Conservation (phyloP, 208 protist species). For the Crithidia acanthocephali region DNA sequence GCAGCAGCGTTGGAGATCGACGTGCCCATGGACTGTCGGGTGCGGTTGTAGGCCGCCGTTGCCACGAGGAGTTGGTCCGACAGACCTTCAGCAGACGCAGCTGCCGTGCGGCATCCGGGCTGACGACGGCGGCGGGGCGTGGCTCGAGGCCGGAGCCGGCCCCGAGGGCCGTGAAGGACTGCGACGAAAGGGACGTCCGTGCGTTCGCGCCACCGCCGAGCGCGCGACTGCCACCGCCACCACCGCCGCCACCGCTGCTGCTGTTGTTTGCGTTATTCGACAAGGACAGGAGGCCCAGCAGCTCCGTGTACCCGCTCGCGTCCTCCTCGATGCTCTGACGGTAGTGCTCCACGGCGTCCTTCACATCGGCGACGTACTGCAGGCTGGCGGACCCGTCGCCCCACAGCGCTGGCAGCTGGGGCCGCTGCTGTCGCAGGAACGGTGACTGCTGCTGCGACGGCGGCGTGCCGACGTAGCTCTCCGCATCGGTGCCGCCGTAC, state of each 20-base stretch:
- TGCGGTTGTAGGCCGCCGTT: conserved; percentile 32
- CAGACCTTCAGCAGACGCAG: conserved; percentile 23
- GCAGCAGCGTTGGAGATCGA: neutral
- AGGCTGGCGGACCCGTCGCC: conserved; percentile 41
- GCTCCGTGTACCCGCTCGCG: conserved; percentile 35
- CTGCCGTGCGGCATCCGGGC: conserved; percentile 29
- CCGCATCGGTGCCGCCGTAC: conserved; percentile 6
- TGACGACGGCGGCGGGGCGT: conserved; percentile 6
- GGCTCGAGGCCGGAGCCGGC: neutral
- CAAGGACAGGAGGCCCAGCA: conserved; percentile 29
- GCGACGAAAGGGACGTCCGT: conserved; percentile 8
- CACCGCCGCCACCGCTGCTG: neutral
- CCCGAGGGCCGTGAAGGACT: neutral
- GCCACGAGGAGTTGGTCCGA: conserved; percentile 30
- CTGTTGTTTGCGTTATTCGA: neutral
- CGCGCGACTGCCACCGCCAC: neutral
- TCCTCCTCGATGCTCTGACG: conserved; percentile 34
- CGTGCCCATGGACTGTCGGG: conserved; percentile 12
- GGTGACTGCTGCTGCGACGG: conserved; percentile 14
- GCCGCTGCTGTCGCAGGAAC: conserved; percentile 7
- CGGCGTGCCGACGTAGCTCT: conserved; percentile 17
- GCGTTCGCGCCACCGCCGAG: neutral
- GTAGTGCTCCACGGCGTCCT: conserved; percentile 43
- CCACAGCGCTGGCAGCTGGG: conserved; percentile 51
- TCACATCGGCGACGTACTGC: conserved; percentile 42